Evolutionary conservation across 2,329 filamentous ascomycete genomes (phyloP), one percentile per base, ranked within the genome.

Genomic region (Alternaria triticimaculans): DNA sequence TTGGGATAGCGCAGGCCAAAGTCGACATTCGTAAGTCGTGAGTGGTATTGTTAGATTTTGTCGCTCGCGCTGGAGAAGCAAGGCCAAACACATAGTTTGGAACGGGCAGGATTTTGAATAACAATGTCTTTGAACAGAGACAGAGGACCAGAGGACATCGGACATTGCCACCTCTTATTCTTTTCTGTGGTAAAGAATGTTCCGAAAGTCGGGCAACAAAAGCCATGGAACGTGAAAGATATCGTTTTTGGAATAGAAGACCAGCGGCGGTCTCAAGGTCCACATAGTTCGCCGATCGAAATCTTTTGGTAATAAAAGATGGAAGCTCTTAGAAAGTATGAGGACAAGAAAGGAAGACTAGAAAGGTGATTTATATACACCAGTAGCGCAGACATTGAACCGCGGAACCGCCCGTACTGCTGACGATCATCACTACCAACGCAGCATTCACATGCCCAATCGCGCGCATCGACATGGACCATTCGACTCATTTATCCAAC

Each of bases 231-330:
- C 8, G 9, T 25, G 2, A 7, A 9, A 9, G 7, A 12, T 2
- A 5, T 28, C 11, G 10, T 43, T 43, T 21, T 45, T 21, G 6
- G 18, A 21, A 14, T 7, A 21, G 2, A 7, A 12, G 0, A 45
- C 43, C 6, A 45, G 43, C 3, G 43, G 0, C 2, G 12, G 18
- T 8, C 43, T 8, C 11, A 0, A 21, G 7, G 18, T 45, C 43
- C 18, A 21, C 20, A 21, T 21, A 6, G 0, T 0, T 6, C 10
- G n/a, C 18, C 0, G 6, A 3, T 10, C 5, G n/a, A 4, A 6
- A 10, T 8, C 0, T 48, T 48, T 48, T 25, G 14, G 4, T 25
- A 6, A 25, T n/a, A 18, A 25, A 25, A n/a, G 14, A n/a, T 26
- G 44, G 6, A 25, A 23, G 2, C 12, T 15, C 26, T 48, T n/a